These are phyloP conservation scores for Aureobasidium leucospermi DNA, from an alignment of 2,329 filamentous ascomycete species.

Conservation along the genomic window DNA sequence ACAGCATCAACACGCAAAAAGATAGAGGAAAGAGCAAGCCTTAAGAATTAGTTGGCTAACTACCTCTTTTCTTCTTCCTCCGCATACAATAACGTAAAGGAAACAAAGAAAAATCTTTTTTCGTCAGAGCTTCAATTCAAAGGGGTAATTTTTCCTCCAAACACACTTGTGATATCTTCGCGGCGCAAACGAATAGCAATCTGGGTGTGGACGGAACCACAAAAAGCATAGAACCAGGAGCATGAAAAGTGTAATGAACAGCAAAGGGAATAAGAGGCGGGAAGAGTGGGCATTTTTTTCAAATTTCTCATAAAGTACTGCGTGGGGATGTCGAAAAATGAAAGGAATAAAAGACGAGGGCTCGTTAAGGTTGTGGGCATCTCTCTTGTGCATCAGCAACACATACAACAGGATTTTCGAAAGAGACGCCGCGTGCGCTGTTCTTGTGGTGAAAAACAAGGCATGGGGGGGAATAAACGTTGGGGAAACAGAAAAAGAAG, in stretches of 20 bases:
- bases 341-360: neutral
- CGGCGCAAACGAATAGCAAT: neutral
- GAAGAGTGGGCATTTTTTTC: constrained; percentile 6
- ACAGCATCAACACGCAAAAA: neutral
- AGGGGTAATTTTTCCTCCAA: neutral
- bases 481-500: neutral
- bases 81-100: too few relatives aligned
- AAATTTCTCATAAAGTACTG: constrained; percentile 7
- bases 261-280: neutral
- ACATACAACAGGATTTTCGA: neutral
- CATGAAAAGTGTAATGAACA: neutral
- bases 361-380: neutral
- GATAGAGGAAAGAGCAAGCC: neutral
- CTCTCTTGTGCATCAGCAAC: neutral
- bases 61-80: too few relatives aligned
- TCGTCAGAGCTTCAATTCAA: neutral
- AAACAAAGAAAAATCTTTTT: neutral
- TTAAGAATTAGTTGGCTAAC: neutral
- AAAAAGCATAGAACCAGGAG: neutral
- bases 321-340: neutral
- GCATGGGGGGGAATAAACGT: constrained; percentile 5
- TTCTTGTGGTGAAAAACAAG: neutral
- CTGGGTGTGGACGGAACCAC: neutral
- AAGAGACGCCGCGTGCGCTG: neutral
- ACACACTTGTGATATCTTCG: constrained; percentile 6